Evolutionary conservation across 345 rosid genomes (phyloP).

Genomic region (Theobroma cacao): DNA sequence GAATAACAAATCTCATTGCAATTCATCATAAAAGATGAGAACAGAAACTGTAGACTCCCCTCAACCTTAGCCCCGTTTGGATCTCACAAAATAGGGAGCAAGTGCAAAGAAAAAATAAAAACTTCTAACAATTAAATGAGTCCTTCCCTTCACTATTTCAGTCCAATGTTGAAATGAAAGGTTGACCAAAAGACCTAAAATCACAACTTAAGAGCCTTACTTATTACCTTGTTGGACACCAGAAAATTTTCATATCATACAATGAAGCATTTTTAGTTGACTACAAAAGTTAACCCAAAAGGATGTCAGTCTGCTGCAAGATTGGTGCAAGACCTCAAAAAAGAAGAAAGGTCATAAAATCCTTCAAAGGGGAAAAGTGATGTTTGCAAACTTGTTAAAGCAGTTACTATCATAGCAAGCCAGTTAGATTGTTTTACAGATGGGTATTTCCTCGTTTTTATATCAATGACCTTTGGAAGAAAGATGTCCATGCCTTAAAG

Average conservation of each 20-base stretch:
- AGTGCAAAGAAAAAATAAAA: neutral
- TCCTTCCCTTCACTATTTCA: neutral
- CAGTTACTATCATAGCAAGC: neutral
- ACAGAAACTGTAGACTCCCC: neutral
- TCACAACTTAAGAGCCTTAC: neutral
- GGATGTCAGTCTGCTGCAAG: neutral
- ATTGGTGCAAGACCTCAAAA: neutral
- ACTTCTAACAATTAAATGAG: neutral
- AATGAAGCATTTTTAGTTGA: neutral
- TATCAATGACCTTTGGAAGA: neutral
- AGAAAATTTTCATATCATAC: neutral
- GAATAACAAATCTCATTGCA: neutral
- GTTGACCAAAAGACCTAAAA: neutral
- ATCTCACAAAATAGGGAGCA: neutral
- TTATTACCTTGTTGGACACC: neutral
- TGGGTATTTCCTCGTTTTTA: neutral
- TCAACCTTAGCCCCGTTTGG: neutral
- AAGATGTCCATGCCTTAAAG: neutral
- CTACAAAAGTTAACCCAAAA: neutral
- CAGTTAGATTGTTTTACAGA: neutral
- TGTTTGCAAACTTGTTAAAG: neutral
- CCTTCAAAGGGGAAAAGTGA: neutral
- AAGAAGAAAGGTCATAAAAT: neutral
- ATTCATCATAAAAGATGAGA: neutral
- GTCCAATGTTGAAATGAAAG: neutral